phyloP scores from a whole-genome alignment of 345 rosid species.

The Litchi chinensis region DNA sequence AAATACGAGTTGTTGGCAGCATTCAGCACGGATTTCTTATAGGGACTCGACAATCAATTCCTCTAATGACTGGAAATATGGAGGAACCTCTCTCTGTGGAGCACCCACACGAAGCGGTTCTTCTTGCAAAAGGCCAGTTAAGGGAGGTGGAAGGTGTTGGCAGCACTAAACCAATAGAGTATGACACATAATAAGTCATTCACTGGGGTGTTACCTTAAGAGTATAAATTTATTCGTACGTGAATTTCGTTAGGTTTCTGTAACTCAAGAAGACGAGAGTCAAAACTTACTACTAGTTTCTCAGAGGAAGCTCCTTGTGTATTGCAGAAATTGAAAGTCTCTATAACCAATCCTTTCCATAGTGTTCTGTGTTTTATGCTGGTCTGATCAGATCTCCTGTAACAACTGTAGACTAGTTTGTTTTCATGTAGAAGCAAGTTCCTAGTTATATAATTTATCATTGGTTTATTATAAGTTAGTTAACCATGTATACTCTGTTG shows the following conservation, averaged over 20 bases:
- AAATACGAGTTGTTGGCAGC: constrained; percentile 15
- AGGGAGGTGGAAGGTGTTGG: constrained; percentile 59
- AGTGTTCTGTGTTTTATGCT: background rate
- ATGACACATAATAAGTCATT: background rate
- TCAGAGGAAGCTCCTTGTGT: background rate
- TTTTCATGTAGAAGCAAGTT: background rate
- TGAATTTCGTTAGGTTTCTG: constrained; percentile 19
- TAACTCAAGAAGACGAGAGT: background rate
- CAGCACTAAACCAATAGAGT: constrained; percentile 46
- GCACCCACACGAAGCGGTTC: constrained; percentile 49
- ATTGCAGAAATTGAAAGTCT: background rate
- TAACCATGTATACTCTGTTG: background rate
- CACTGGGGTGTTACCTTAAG: constrained; percentile 35
- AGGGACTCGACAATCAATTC: background rate
- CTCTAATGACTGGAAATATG: background rate
- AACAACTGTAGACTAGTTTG: background rate
- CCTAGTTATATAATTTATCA: background rate
- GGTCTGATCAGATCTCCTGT: background rate
- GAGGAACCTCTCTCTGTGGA: constrained; percentile 42
- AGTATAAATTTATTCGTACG: constrained; percentile 28
- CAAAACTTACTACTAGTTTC: background rate
- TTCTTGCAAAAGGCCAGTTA: constrained; percentile 44
- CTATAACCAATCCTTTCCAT: too few relatives aligned
- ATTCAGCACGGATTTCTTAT: background rate
- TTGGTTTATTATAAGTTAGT: background rate